phyloP scores from a whole-genome alignment of 1,284 basidiomycete genomes.

The Ceratobasidium sp. region DNA sequence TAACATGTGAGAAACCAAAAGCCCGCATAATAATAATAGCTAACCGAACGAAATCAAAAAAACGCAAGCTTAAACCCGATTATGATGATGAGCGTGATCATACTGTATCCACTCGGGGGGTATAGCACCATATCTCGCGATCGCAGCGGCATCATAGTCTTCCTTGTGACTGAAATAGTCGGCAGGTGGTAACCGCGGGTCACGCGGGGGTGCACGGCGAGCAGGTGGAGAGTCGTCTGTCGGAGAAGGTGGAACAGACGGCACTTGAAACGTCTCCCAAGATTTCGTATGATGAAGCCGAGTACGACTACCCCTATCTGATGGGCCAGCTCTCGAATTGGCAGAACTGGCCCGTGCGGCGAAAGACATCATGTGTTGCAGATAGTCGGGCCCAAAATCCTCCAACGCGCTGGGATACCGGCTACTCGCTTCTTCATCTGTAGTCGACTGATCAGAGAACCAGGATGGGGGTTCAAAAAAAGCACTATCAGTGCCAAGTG shows the following conservation, averaged over 20 bases:
- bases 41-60: not conserved
- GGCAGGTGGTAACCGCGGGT: conserved; percentile 28
- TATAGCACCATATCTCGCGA: not conserved
- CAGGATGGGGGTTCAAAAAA: conserved; percentile 12
- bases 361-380: not conserved
- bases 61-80: not conserved
- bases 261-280: conserved; percentile 29
- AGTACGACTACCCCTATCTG: not conserved
- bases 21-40: conserved; percentile 4
- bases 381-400: not conserved
- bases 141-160: conserved; percentile 22
- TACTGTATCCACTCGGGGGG: conserved; percentile 33
- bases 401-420: not conserved
- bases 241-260: conserved; percentile 29
- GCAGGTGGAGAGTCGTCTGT: not conserved
- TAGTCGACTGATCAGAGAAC: conserved; percentile 24
- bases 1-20: conserved; percentile 9
- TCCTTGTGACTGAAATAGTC: conserved; percentile 34
- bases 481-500: not conserved
- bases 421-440: not conserved
- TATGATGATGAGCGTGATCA: not conserved
- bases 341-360: not conserved
- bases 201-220: not conserved
- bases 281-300: conserved; percentile 1
- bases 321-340: not conserved